phyloP scores from a whole-genome alignment of 805 yeast genomes.

The Candida oleophila region DNA sequence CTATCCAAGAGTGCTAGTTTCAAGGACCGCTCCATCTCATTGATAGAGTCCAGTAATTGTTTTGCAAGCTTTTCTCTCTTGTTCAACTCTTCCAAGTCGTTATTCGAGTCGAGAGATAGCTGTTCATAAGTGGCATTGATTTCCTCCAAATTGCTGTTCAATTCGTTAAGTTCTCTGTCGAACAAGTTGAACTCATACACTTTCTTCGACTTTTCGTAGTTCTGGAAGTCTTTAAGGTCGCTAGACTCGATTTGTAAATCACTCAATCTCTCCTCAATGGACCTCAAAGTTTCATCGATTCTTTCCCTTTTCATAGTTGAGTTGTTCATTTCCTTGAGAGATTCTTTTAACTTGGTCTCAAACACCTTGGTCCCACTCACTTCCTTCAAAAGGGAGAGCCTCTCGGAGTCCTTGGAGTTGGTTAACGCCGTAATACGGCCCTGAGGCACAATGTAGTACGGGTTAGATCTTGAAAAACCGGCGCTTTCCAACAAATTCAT shows the following conservation, averaged over 20 bases:
- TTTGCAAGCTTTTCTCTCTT: slow-evolving; percentile 55
- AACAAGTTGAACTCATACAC: slow-evolving; percentile 71
- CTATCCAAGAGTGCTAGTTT: slow-evolving; percentile 58
- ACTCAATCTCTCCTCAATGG: slow-evolving; percentile 66
- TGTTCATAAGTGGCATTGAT: slow-evolving; percentile 58
- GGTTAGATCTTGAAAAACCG: slow-evolving; percentile 86
- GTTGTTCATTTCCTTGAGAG: slow-evolving; percentile 73
- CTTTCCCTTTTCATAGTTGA: slow-evolving; percentile 68
- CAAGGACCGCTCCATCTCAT: slow-evolving; percentile 45
- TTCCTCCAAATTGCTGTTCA: slow-evolving; percentile 57
- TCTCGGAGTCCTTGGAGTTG: slow-evolving; percentile 82
- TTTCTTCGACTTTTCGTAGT: slow-evolving; percentile 64
- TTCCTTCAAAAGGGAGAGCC: slow-evolving; percentile 77
- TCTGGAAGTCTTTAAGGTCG: slow-evolving; percentile 70
- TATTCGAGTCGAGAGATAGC: slow-evolving; percentile 51
- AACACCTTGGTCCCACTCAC: slow-evolving; percentile 95
- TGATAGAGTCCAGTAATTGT: slow-evolving; percentile 45
- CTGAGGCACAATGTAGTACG: slow-evolving; percentile 96
- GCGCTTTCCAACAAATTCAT: slow-evolving; percentile 84
- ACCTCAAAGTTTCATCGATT: slow-evolving; percentile 69
- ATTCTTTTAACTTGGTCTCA: slow-evolving; percentile 76
- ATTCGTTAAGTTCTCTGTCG: slow-evolving; percentile 70
- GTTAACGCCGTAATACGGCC: slow-evolving; percentile 88
- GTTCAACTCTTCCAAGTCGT: slow-evolving; percentile 55
- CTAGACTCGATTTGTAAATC: slow-evolving; percentile 81